Conservation (phyloP, 2,329 filamentous ascomycete species). For the Diplocarpon mali region DNA sequence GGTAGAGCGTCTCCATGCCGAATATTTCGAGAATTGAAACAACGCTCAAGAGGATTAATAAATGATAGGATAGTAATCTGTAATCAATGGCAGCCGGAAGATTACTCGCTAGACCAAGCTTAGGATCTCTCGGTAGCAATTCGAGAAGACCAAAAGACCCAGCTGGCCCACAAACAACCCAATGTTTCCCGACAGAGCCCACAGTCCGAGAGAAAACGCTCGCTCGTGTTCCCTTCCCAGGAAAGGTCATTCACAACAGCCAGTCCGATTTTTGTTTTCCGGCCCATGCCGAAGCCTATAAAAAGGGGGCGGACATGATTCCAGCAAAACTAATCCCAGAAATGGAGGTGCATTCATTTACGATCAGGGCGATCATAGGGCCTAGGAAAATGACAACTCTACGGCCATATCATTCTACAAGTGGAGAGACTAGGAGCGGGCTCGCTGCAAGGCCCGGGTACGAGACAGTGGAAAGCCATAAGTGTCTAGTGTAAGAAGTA, state of each 20-base stretch:
- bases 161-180: constrained; percentile 39
- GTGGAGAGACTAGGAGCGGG: constrained; percentile 38
- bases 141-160: constrained; percentile 25
- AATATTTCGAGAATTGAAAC: constrained; percentile 39
- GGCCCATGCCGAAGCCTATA: constrained; percentile 46
- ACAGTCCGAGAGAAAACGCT: constrained; percentile 43
- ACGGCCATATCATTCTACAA: constrained; percentile 41
- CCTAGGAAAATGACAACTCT: constrained; percentile 37
- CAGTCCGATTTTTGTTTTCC: constrained; percentile 43
- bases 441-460: constrained; percentile 39
- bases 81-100: constrained; percentile 37
- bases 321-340: constrained; percentile 30
- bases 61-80: constrained; percentile 44
- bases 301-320: constrained; percentile 47
- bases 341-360: constrained; percentile 28
- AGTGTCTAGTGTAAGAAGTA: constrained; percentile 36
- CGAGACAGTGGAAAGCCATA: constrained; percentile 40
- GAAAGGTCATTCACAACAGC: constrained; percentile 44
- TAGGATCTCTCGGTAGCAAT: constrained; percentile 12
- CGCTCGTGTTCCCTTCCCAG: constrained; percentile 45
- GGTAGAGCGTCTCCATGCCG: constrained; percentile 46
- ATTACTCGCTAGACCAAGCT: constrained; percentile 40
- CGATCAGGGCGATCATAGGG: constrained; percentile 28
- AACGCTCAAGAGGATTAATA: constrained; percentile 39
- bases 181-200: constrained; percentile 44